Evolutionary conservation across 305 asterid genomes (phyloP).

Genomic region (Plantago lanceolata): DNA sequence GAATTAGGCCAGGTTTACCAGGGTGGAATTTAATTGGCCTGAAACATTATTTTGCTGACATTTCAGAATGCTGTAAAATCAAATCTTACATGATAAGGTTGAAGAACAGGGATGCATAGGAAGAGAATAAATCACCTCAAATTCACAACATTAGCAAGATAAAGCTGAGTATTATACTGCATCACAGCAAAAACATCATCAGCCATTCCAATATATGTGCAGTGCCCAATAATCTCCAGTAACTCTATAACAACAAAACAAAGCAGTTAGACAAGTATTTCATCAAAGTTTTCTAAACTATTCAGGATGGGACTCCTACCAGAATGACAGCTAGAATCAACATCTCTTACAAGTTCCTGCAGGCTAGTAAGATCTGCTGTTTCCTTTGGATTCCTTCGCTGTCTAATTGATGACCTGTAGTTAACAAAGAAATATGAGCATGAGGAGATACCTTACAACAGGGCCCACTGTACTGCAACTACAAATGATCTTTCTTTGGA

Average conservation of each 20-base stretch:
- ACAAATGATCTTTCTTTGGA: constrained; percentile 14
- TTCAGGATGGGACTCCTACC: constrained; percentile 41
- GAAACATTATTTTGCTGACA: background rate
- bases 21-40: background rate
- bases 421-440: constrained; percentile 14
- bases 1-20: background rate
- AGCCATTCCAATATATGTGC: constrained; percentile 95
- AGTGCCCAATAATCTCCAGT: constrained; percentile 70
- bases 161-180: constrained; percentile 83
- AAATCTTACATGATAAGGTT: too few species aligned
- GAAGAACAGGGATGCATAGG: constrained; percentile 3
- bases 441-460: constrained; percentile 25
- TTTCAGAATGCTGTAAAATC: background rate
- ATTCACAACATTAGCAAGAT: constrained; percentile 82
- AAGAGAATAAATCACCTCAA: constrained; percentile 55
- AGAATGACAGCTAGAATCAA: constrained; percentile 64
- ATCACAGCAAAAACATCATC: constrained; percentile 81
- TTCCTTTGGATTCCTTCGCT: constrained; percentile 85
- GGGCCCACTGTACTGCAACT: constrained; percentile 1
- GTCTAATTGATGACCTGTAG: constrained; percentile 72
- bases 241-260: constrained; percentile 49
- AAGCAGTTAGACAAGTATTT: constrained; percentile 13
- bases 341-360: constrained; percentile 69
- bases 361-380: constrained; percentile 89
- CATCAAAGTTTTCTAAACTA: constrained; percentile 17